Evolutionary conservation across 2,329 filamentous ascomycete genomes (phyloP).

Genomic region (Aspergillus sp.): DNA sequence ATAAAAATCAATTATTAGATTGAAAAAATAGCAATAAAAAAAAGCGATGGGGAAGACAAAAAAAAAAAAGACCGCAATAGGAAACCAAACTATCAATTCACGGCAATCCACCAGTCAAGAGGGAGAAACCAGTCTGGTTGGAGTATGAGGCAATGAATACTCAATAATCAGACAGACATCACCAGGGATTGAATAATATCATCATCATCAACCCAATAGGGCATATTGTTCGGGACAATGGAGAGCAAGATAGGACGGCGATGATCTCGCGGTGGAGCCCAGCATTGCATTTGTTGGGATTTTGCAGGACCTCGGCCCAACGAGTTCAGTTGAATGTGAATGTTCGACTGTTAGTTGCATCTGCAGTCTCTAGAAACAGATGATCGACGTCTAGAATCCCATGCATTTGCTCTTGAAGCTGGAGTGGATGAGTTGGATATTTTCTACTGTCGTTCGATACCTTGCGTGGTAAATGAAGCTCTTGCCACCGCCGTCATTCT

Average conservation of each 20-base stretch:
- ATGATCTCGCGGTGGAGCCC: constrained; percentile 6
- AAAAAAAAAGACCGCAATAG: background rate
- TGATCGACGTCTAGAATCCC: background rate
- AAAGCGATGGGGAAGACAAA: constrained; percentile 1
- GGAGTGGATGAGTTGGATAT: background rate
- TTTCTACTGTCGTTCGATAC: too few relatives aligned
- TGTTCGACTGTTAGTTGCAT: background rate
- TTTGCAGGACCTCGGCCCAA: constrained; percentile 8
- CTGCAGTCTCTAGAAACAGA: too few relatives aligned
- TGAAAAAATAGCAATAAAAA: background rate
- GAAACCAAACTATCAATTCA: background rate
- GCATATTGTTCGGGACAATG: background rate
- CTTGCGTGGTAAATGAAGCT: too few relatives aligned
- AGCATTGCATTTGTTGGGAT: constrained; percentile 10
- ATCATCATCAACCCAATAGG: too few relatives aligned
- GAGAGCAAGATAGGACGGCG: background rate
- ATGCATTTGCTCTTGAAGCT: background rate
- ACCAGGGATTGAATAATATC: too few relatives aligned
- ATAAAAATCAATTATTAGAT: too few relatives aligned
- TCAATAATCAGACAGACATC: too few relatives aligned
- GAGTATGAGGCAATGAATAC: too few relatives aligned
- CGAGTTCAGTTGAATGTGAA: constrained; percentile 2
- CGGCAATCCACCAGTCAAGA: background rate
- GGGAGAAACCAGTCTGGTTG: background rate
- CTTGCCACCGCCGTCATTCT: too few relatives aligned